phyloP scores from a whole-genome alignment of 257 asterid species.

The Penstemon newberryi region DNA sequence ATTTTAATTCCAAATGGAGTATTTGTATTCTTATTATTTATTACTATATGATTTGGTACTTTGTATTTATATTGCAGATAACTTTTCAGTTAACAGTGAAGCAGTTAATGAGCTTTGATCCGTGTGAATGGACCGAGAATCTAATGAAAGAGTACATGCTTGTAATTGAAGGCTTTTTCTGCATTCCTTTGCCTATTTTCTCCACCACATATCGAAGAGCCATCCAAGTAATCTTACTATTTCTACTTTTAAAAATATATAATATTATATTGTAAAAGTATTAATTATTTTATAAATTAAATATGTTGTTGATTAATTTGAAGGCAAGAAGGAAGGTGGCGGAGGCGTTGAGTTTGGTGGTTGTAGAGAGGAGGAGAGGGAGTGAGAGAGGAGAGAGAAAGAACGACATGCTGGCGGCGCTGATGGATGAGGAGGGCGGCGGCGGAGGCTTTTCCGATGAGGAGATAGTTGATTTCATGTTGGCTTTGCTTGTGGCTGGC shows the following conservation, averaged over 20 bases:
- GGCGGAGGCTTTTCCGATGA: constrained; percentile 85
- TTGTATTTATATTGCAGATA: constrained; percentile 79
- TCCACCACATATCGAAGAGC: constrained; percentile 91
- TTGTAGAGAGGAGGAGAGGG: constrained; percentile 66
- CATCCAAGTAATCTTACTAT: constrained; percentile 51
- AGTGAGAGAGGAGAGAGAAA: constrained; percentile 62
- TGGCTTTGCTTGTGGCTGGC: constrained; percentile 93
- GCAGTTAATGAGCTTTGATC: constrained; percentile 98
- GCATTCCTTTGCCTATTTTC: constrained; percentile 76
- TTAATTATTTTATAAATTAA: not conserved
- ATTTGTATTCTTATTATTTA: too few relatives aligned
- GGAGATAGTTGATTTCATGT: constrained; percentile 89
- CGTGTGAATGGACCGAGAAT: constrained; percentile 96
- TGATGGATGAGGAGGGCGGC: constrained; percentile 75
- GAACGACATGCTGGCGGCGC: constrained; percentile 93
- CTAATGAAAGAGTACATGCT: constrained; percentile 97
- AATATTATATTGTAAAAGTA: too few relatives aligned
- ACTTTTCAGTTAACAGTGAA: constrained; percentile 90
- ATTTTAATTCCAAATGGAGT: too few relatives aligned
- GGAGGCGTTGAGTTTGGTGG: constrained; percentile 86
- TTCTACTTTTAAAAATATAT: too few relatives aligned
- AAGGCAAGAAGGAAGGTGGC: constrained; percentile 96
- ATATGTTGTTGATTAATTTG: not conserved
- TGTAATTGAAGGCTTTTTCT: constrained; percentile 94
- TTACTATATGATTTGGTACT: too few relatives aligned